Percentiles rank a stretch among this genome's conserved stretches.
Conservation (phyloP, 495 filamentous ascomycete genomes). For the Penicillium turbatum region DNA sequence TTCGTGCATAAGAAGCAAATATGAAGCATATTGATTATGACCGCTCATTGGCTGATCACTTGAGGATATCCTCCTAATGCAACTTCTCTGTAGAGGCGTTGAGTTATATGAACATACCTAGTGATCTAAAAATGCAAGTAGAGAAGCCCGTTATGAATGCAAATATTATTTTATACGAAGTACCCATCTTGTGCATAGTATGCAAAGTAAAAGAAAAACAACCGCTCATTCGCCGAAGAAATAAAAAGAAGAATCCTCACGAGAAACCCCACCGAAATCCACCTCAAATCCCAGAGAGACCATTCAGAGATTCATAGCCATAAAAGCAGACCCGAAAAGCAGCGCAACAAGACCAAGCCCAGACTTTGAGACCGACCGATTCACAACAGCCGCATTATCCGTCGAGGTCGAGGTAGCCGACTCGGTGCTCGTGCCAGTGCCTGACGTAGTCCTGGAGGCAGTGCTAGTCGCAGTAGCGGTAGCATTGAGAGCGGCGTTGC, state of each 20-base stretch:
- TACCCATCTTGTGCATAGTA: too few species aligned
- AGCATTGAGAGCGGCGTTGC: slow-evolving; percentile 30
- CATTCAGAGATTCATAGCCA: slow-evolving; percentile 26
- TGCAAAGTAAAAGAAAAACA: background rate
- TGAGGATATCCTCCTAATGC: too few species aligned
- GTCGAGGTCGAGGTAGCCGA: slow-evolving; percentile 13
- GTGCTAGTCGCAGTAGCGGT: slow-evolving; percentile 39
- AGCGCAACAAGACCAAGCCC: slow-evolving; percentile 36
- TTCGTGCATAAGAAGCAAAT: too few species aligned
- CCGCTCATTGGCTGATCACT: too few species aligned
- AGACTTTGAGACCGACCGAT: slow-evolving; percentile 28
- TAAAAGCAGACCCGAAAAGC: slow-evolving; percentile 34
- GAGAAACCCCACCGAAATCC: background rate
- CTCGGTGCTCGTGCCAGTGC: slow-evolving; percentile 20
- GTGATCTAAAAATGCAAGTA: too few species aligned
- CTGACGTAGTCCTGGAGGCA: slow-evolving; percentile 13
- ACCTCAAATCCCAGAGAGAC: background rate
- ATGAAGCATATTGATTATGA: too few species aligned
- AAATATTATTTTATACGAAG: too few species aligned
- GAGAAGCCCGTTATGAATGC: too few species aligned
- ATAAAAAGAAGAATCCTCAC: background rate
- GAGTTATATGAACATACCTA: too few species aligned
- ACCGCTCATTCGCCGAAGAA: background rate
- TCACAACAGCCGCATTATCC: slow-evolving; percentile 14
- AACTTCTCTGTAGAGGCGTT: too few species aligned